Conservation (phyloP, 768 basidiomycete genomes). For the Podaxis sp. region DNA sequence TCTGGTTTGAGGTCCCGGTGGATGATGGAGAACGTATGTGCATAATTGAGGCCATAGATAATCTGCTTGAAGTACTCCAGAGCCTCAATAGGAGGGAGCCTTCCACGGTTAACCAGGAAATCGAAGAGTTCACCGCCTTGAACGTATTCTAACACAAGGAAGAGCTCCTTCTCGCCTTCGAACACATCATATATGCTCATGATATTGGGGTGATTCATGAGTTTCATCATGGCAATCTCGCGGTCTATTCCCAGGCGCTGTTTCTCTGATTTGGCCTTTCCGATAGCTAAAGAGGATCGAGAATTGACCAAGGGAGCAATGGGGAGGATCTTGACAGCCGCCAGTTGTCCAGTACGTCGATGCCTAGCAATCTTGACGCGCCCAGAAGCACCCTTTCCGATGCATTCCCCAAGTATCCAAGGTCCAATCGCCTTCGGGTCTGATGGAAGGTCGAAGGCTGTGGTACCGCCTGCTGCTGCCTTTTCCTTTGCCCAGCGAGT, state of each 20-base stretch:
- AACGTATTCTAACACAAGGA: constrained; percentile 91
- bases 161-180: constrained; percentile 88
- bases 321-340: constrained; percentile 94
- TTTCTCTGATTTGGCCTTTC: constrained; percentile 74
- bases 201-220: constrained; percentile 98
- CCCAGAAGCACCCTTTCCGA: constrained; percentile 92
- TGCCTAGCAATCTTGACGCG: constrained; percentile 94
- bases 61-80: constrained; percentile 94
- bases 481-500: constrained; percentile 90
- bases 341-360: constrained; percentile 81
- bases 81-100: constrained; percentile 78
- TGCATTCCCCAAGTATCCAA: constrained; percentile 91
- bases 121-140: constrained; percentile 97
- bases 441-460: constrained; percentile 76
- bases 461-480: constrained; percentile 70
- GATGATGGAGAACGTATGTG: constrained; percentile 95
- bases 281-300: constrained; percentile 62
- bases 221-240: constrained; percentile 99
- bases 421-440: constrained; percentile 88
- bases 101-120: constrained; percentile 87
- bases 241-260: constrained; percentile 85
- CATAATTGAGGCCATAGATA: constrained; percentile 92
- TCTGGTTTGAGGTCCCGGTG: constrained; percentile 98
- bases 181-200: constrained; percentile 95
- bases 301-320: constrained; percentile 75